Evolutionary conservation across 2,329 filamentous ascomycete genomes (phyloP).

Genomic region (Paramyrothecium sp.): DNA sequence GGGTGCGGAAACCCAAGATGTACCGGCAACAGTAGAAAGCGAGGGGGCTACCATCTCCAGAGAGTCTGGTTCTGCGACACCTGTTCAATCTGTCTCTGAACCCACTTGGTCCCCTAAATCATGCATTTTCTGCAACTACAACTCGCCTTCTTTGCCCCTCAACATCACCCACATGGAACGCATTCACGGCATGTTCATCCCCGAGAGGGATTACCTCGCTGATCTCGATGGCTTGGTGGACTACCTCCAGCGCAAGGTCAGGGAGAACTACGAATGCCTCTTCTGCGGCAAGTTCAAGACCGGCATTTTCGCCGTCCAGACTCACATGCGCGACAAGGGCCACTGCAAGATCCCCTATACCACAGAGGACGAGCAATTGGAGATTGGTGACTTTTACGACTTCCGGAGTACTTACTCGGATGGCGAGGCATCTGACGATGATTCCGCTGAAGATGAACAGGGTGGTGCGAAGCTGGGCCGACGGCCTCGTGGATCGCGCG

Average conservation of each 20-base stretch:
- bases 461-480: conserved; percentile 70
- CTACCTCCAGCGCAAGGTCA: conserved; percentile 77
- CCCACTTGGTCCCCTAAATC: conserved; percentile 44
- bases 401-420: conserved; percentile 96
- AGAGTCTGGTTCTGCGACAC: conserved; percentile 41
- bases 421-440: conserved; percentile 61
- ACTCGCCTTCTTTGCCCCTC: conserved; percentile 71
- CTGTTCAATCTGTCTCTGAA: conserved; percentile 32
- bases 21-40: too few relatives aligned
- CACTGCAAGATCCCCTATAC: conserved; percentile 97
- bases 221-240: conserved; percentile 79
- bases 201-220: conserved; percentile 80
- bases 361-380: conserved; percentile 84
- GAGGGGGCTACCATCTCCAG: conserved; percentile 26
- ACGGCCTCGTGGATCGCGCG: conserved; percentile 48
- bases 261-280: conserved; percentile 78
- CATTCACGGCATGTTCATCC: conserved; percentile 93
- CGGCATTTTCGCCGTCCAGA: conserved; percentile 79
- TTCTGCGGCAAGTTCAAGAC: conserved; percentile 83
- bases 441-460: conserved; percentile 39
- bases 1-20: conserved; percentile 5
- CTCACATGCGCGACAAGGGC: conserved; percentile 94
- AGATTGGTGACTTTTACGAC: conserved; percentile 95
- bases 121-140: conserved; percentile 92
- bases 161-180: conserved; percentile 89